Conservation (phyloP, 768 basidiomycete species). For the Lactifluus echinatus region DNA sequence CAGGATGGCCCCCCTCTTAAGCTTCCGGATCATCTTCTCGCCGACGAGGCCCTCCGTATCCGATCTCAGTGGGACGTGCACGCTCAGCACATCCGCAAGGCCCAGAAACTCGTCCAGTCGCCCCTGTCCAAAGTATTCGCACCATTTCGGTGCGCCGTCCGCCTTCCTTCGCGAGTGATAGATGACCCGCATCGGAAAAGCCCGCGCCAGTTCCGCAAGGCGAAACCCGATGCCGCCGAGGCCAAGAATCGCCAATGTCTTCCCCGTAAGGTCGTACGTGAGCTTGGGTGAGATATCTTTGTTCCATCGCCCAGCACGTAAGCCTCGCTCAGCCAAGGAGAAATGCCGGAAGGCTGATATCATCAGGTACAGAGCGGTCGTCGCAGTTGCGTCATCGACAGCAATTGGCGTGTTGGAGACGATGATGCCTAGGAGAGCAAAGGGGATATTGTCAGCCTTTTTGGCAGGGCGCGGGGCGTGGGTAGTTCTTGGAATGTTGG, state of each 20-base stretch:
- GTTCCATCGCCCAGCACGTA: conserved; percentile 57
- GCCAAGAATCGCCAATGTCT: conserved; percentile 65
- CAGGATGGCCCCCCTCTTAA: conserved; percentile 73
- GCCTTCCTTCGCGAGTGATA: conserved; percentile 64
- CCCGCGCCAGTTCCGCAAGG: conserved; percentile 60
- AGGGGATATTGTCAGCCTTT: background rate
- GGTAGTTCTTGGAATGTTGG: background rate
- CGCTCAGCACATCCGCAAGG: conserved; percentile 72
- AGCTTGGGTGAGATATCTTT: conserved; percentile 36
- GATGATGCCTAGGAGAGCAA: conserved; percentile 43
- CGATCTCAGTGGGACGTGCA: conserved; percentile 72
- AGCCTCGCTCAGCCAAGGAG: conserved; percentile 48
- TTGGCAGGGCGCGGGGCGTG: background rate
- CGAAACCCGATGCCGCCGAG: conserved; percentile 71
- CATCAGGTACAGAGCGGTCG: conserved; percentile 76
- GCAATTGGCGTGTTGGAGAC: conserved; percentile 88
- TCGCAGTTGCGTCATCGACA: conserved; percentile 87
- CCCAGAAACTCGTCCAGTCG: conserved; percentile 53
- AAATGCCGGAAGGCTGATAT: conserved; percentile 72
- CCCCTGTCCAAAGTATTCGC: conserved; percentile 61
- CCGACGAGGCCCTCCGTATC: conserved; percentile 70
- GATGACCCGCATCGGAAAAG: conserved; percentile 84
- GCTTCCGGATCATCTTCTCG: conserved; percentile 62
- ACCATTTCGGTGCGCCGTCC: conserved; percentile 56
- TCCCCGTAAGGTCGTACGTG: conserved; percentile 56